A percentile compares a stretch with the other conserved stretches of the same genome.
These are phyloP conservation scores for Aspergillus transmontanensis DNA, from an alignment of 2,329 filamentous ascomycete genomes.

Conservation along the genomic window DNA sequence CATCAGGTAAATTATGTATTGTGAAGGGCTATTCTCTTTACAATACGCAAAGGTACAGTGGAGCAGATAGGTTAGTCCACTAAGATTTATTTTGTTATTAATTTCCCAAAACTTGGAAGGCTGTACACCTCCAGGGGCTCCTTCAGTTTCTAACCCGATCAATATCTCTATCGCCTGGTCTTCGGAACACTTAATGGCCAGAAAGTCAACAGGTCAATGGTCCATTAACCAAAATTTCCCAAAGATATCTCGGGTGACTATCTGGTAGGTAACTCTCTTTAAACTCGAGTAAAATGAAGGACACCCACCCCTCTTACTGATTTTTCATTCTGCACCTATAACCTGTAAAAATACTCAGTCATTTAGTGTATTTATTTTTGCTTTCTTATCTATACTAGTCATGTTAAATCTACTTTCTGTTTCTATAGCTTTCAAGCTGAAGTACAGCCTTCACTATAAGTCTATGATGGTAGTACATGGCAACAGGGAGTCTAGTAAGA, in stretches of 20 bases:
- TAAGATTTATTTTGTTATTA: background rate
- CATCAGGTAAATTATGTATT: background rate
- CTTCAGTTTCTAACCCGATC: slow-evolving; percentile 7
- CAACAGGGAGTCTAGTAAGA: too few relatives aligned
- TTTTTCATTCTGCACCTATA: background rate
- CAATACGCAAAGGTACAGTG: background rate
- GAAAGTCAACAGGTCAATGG: slow-evolving; percentile 11
- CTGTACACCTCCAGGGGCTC: background rate
- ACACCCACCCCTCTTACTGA: too few relatives aligned
- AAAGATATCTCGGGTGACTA: slow-evolving; percentile 9
- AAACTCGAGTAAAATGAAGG: background rate
- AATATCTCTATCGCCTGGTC: slow-evolving; percentile 3
- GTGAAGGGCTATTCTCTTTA: background rate
- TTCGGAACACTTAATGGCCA: background rate
- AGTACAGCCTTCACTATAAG: background rate
- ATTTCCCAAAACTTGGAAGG: background rate
- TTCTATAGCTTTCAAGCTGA: background rate
- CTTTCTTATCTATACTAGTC: background rate
- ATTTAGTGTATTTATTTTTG: background rate
- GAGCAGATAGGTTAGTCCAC: background rate
- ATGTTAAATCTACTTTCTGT: background rate
- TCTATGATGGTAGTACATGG: background rate
- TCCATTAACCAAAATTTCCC: background rate
- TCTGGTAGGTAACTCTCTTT: background rate
- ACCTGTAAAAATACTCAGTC: background rate